Conservation (phyloP, 768 basidiomycete species). For the Kwoniella dejecticola region DNA sequence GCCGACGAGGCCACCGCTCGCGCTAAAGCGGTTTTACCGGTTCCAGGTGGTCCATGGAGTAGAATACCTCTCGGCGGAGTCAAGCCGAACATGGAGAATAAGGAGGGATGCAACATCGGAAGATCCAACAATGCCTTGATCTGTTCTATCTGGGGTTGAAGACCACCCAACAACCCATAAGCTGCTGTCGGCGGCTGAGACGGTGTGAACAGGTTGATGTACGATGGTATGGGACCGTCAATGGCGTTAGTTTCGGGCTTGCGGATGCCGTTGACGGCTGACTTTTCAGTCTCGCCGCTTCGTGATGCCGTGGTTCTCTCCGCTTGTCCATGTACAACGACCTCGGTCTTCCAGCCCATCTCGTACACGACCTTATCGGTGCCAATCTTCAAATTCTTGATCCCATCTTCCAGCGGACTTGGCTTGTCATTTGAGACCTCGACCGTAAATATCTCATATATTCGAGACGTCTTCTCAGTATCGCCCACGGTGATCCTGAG, state of each 20-base stretch:
- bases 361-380: constrained; percentile 21
- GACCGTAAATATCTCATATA: constrained; percentile 18
- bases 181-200: constrained; percentile 55
- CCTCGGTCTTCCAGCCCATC: constrained; percentile 40
- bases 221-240: constrained; percentile 42
- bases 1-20: constrained; percentile 83
- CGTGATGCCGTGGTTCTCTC: neutral
- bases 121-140: constrained; percentile 84
- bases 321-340: constrained; percentile 16
- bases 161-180: constrained; percentile 84
- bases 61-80: constrained; percentile 95
- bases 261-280: neutral
- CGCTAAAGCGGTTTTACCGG: constrained; percentile 95
- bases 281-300: neutral
- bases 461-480: constrained; percentile 5
- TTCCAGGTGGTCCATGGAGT: constrained; percentile 93
- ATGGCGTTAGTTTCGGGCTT: neutral
- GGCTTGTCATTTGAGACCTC: constrained; percentile 10
- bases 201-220: constrained; percentile 55
- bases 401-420: constrained; percentile 19
- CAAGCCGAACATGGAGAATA: constrained; percentile 80
- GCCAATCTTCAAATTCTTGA: constrained; percentile 23
- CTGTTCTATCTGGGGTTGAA: constrained; percentile 80
- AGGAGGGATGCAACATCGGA: constrained; percentile 76
- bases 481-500: constrained; percentile 17